These are phyloP conservation scores for Claviceps quebecensis DNA, from an alignment of 2,329 filamentous ascomycete genomes.

Conservation along the genomic window DNA sequence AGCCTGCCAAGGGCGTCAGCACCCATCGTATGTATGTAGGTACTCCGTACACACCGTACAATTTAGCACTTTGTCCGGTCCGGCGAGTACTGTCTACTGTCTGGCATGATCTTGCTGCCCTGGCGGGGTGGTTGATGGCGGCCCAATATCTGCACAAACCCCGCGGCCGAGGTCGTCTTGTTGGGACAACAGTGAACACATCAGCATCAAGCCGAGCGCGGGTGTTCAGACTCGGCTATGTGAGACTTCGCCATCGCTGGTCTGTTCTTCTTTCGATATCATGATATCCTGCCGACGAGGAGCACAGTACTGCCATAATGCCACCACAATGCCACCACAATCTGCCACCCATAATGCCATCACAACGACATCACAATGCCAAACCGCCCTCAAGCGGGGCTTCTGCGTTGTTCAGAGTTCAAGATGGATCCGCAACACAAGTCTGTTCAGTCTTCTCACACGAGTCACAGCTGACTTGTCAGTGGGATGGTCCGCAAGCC, in stretches of 20 bases:
- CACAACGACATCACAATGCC: background rate
- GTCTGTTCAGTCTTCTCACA: background rate
- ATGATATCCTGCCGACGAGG: background rate
- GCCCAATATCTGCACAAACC: background rate
- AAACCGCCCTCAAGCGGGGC: background rate
- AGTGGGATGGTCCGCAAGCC: background rate
- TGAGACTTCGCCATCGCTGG: background rate
- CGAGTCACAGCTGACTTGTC: background rate
- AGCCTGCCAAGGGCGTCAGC: too few species aligned
- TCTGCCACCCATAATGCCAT: background rate
- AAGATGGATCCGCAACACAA: background rate
- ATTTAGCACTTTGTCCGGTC: background rate
- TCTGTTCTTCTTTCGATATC: background rate
- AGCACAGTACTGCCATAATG: background rate
- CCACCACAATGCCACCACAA: background rate
- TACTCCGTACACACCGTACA: too few species aligned
- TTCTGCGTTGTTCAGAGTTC: background rate
- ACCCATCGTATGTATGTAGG: too few species aligned
- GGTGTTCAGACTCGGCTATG: background rate
- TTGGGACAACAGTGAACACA: background rate
- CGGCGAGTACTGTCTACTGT: background rate
- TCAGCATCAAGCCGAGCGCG: background rate
- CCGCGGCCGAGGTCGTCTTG: too few species aligned
- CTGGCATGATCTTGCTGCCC: background rate
- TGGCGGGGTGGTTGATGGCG: background rate